Base-by-base conservation (phyloP, 2,329 filamentous ascomycete genomes). In the Alternaria tenuissima region DNA sequence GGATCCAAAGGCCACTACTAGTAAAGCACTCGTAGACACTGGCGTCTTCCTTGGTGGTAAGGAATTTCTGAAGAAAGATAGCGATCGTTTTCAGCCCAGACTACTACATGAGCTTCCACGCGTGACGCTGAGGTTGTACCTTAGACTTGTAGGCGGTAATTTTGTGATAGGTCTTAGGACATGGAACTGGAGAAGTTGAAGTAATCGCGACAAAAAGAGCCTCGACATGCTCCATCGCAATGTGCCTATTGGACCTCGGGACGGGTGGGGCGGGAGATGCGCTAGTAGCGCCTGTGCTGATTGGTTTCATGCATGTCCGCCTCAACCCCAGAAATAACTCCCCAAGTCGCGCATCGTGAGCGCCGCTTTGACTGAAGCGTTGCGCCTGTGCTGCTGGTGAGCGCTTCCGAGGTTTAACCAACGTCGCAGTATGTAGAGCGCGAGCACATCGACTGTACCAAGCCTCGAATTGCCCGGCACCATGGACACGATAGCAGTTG, bases 401-500 rank as follows among this genome's bases (percentile, higher is more conserved):
- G 46, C 9, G 42, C 48, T 52, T 38, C 49, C 34, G n/a, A 52
- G 38, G 28, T 28, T 38, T 30, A 18, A n/a, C 52, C 49, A 48
- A 48, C 39, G 46, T 28, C 39, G 53, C 57, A 57, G 43, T 47
- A 65, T 66, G 64, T 59, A 57, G 52, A 62, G 53, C 11, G 34
- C 30, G 38, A 52, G 41, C 38, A 38, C 34, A 26, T 20, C 47
- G 26, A 56, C 30, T 44, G 9, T n/a, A 59, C 46, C 24, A 51
- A 44, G 38, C 47, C 41, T 59, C 57, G 34, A 48, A 34, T 22
- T 42, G 44, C 55, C 44, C 62, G 62, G 46, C 71, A 71, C 38
- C 66, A 80, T 80, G 78, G 78, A 80, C 65, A 76, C 77, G 51
- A 77, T 78, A 46, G 76, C 75, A 52, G 74, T 73, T 49, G 75